phyloP scores from a whole-genome alignment of 148 eudicot genomes.

The Rhododendron ferrugineum region DNA sequence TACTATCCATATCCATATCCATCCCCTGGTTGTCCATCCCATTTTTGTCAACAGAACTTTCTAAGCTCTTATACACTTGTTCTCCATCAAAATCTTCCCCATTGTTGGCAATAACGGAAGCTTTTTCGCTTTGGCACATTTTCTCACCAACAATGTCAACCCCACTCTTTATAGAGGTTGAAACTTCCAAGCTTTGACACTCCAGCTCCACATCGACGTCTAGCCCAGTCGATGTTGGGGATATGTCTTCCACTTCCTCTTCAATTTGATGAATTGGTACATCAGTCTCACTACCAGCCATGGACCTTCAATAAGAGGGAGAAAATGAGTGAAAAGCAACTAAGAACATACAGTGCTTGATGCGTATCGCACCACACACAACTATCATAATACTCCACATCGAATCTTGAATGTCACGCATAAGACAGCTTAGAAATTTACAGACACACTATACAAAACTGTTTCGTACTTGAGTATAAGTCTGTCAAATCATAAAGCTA shows the following conservation, averaged over 20 bases:
- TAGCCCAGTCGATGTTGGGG: constrained; percentile 6
- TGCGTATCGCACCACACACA: background rate
- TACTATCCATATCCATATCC: constrained; percentile 11
- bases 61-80: background rate
- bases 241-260: constrained; percentile 8
- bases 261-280: background rate
- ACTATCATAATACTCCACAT: background rate
- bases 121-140: background rate
- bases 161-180: background rate
- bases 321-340: background rate
- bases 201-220: constrained; percentile 11
- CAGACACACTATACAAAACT: background rate
- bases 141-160: background rate
- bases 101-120: background rate
- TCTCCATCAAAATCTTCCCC: background rate
- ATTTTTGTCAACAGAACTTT: constrained; percentile 11
- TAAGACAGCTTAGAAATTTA: background rate
- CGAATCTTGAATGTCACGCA: background rate
- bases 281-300: constrained; percentile 15
- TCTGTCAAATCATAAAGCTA: background rate
- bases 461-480: background rate
- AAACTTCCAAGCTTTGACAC: constrained; percentile 5
- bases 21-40: constrained; percentile 10
- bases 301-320: constrained; percentile 13
- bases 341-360: background rate